Percentiles rank a stretch among this genome's conserved stretches.
Conservation (phyloP, 345 rosid genomes). For the Melaleuca quinquenervia region DNA sequence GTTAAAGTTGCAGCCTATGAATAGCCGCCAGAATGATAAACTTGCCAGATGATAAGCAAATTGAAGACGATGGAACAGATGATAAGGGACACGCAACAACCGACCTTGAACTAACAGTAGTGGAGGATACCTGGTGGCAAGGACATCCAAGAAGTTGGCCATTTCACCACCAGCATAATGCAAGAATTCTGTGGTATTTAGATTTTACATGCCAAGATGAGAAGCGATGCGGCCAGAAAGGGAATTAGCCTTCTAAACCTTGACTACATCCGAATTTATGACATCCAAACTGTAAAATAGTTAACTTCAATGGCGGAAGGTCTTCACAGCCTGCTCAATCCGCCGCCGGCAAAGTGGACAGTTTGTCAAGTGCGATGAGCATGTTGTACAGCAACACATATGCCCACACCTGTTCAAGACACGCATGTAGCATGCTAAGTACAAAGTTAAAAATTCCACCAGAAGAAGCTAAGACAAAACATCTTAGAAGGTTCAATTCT, state of each 20-base stretch:
- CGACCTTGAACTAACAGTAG: neutral
- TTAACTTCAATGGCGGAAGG: constrained; percentile 56
- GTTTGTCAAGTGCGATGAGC: constrained; percentile 57
- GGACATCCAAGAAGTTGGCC: neutral
- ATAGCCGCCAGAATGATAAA: neutral
- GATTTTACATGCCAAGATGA: neutral
- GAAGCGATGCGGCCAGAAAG: neutral
- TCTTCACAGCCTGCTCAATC: constrained; percentile 76
- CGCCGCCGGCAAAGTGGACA: constrained; percentile 88
- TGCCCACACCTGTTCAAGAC: constrained; percentile 69
- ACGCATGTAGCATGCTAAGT: neutral
- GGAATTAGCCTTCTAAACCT: neutral
- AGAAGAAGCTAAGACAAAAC: neutral
- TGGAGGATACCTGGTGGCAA: neutral
- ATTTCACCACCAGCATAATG: neutral
- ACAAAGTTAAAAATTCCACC: neutral
- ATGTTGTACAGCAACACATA: constrained; percentile 84
- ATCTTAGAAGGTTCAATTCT: neutral
- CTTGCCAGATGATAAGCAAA: neutral
- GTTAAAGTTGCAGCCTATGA: neutral
- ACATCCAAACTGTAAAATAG: neutral
- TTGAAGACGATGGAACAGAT: neutral
- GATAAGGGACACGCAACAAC: neutral
- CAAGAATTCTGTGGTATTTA: neutral
- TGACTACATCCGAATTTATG: neutral